These are phyloP conservation scores for Coccinonectria pachysandricola DNA, from an alignment of 2,329 filamentous ascomycete genomes.

Conservation along the genomic window DNA sequence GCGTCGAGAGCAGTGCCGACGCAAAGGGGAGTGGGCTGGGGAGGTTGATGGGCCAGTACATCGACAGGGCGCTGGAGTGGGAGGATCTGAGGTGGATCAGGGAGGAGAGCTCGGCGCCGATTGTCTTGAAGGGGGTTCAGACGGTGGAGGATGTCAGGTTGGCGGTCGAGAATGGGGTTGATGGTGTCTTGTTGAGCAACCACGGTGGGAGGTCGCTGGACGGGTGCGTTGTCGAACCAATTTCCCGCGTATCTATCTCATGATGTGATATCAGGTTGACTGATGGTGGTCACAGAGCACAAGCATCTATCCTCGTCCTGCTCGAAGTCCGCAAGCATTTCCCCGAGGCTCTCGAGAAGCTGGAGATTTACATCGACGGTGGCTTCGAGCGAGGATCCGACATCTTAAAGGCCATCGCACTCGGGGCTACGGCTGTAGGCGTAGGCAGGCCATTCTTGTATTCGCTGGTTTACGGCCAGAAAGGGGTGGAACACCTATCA, in stretches of 20 bases:
- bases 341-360: slow-evolving; percentile 36
- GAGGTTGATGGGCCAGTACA: slow-evolving; percentile 39
- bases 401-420: slow-evolving; percentile 41
- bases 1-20: slow-evolving; percentile 34
- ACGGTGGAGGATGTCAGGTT: slow-evolving; percentile 42
- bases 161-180: slow-evolving; percentile 37
- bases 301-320: slow-evolving; percentile 38
- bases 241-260: fast-evolving
- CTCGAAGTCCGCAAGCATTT: slow-evolving; percentile 39
- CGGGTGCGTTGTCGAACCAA: slow-evolving; percentile 17
- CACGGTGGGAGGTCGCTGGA: slow-evolving; percentile 48
- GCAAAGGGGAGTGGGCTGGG: slow-evolving; percentile 43
- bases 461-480: slow-evolving; percentile 42
- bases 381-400: slow-evolving; percentile 43
- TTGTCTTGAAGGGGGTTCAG: slow-evolving; percentile 49
- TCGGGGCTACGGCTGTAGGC: slow-evolving; percentile 44
- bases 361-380: slow-evolving; percentile 44
- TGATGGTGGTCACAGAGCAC: slow-evolving; percentile 17
- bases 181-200: slow-evolving; percentile 47
- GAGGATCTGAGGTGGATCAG: slow-evolving; percentile 42
- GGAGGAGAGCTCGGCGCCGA: slow-evolving; percentile 32
- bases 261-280: slow-evolving; percentile 7
- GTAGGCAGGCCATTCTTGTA: slow-evolving; percentile 44
- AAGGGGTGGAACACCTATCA: slow-evolving; percentile 42
- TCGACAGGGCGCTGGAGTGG: slow-evolving; percentile 43